phyloP scores from a whole-genome alignment of 2,329 filamentous ascomycete species.

The Diaporthe velutina region DNA sequence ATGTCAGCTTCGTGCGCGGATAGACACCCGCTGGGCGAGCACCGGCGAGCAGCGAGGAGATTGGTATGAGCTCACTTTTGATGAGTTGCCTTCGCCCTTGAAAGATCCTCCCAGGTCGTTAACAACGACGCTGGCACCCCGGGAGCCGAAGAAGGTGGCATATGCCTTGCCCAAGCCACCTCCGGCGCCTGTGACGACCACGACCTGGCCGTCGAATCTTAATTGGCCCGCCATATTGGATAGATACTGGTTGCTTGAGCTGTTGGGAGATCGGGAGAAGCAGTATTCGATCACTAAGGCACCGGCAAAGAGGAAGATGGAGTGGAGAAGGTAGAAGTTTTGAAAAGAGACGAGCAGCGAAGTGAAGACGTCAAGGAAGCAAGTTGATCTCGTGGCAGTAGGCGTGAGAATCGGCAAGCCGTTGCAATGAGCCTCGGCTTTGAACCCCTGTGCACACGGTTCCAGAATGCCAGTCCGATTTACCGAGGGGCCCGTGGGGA shows the following conservation, averaged over 20 bases:
- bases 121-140: slow-evolving; percentile 83
- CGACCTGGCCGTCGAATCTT: slow-evolving; percentile 88
- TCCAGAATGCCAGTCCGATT: slow-evolving; percentile 32
- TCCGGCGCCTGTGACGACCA: slow-evolving; percentile 88
- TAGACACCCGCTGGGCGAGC: neutral
- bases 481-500: slow-evolving; percentile 38
- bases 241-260: neutral
- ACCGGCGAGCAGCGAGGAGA: neutral
- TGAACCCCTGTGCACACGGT: slow-evolving; percentile 31
- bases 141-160: slow-evolving; percentile 88
- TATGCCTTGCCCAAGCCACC: slow-evolving; percentile 87
- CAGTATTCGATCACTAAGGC: neutral
- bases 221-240: slow-evolving; percentile 72
- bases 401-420: slow-evolving; percentile 32
- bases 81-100: slow-evolving; percentile 90
- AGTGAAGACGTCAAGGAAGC: slow-evolving; percentile 1
- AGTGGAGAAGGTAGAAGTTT: neutral
- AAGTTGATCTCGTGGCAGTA: slow-evolving; percentile 18
- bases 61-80: slow-evolving; percentile 72
- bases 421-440: slow-evolving; percentile 38
- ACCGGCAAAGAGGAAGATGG: neutral
- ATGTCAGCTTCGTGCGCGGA: neutral
- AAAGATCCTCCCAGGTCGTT: slow-evolving; percentile 95
- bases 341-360: neutral
- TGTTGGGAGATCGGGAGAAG: neutral